Conservation (phyloP, 2,329 filamentous ascomycete species). For the Pezicula neosporulosa region DNA sequence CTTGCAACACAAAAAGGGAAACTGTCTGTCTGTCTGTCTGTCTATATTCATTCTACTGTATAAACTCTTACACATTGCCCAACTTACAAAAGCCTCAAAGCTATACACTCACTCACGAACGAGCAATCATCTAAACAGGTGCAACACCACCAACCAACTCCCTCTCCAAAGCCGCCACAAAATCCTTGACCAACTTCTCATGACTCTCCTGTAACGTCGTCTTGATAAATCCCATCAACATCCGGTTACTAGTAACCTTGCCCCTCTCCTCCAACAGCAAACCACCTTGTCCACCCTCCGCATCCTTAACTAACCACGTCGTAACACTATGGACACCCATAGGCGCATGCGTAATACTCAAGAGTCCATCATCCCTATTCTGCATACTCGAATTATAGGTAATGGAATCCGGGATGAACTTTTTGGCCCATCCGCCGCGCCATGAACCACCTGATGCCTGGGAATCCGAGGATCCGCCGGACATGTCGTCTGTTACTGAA, state of each 20-base stretch:
- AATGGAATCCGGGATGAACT: constrained; percentile 21
- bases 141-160: background rate
- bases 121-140: no score
- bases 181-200: constrained; percentile 59
- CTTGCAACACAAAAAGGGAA: no score
- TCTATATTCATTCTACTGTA: no score
- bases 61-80: no score
- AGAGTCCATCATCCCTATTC: constrained; percentile 15
- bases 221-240: constrained; percentile 74
- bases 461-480: constrained; percentile 44
- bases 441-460: constrained; percentile 75
- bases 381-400: constrained; percentile 20
- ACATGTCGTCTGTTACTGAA: constrained; percentile 33
- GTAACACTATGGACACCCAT: constrained; percentile 48
- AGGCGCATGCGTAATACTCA: constrained; percentile 25
- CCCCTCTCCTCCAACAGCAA: constrained; percentile 79
- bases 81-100: no score
- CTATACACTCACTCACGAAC: no score
- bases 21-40: no score
- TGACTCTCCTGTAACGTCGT: constrained; percentile 76
- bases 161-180: constrained; percentile 46
- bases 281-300: constrained; percentile 64
- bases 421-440: constrained; percentile 61
- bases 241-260: constrained; percentile 72
- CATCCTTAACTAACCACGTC: constrained; percentile 68